phyloP scores from a whole-genome alignment of 139 green algal species.

The Asterochloris erici region DNA sequence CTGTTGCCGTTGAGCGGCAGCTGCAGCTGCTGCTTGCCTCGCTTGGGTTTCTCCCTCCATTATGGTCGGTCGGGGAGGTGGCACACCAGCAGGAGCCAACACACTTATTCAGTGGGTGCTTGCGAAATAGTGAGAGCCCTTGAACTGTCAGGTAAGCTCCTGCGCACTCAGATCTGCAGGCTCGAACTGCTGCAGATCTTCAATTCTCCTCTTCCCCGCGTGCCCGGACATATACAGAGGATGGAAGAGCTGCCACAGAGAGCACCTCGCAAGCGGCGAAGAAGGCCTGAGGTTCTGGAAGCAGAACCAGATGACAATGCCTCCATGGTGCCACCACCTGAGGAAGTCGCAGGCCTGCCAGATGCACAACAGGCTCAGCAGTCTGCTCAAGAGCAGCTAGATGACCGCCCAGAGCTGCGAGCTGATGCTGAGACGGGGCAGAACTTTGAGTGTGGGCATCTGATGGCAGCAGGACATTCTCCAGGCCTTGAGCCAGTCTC shows the following conservation, averaged over 20 bases:
- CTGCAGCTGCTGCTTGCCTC: neutral
- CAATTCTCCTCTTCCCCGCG: neutral
- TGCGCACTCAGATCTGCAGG: neutral
- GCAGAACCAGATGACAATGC: no score
- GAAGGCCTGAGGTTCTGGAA: neutral
- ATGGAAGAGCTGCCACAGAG: conserved; percentile 12
- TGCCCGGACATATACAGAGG: neutral
- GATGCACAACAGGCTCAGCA: neutral
- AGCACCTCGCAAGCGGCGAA: neutral
- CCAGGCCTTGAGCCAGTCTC: neutral
- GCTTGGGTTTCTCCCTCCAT: neutral
- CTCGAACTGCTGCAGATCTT: neutral
- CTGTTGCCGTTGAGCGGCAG: neutral
- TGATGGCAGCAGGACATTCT: neutral
- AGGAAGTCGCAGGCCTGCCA: neutral
- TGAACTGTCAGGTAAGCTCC: neutral
- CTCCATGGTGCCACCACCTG: neutral
- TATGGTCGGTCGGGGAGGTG: neutral
- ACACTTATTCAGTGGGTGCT: neutral
- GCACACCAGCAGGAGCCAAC: neutral
- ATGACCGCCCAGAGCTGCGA: neutral
- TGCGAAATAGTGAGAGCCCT: no score
- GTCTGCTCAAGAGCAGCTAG: neutral
- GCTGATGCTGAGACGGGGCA: neutral
- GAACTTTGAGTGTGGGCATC: conserved; percentile 3